A percentile compares a stretch with the other conserved stretches of the same genome.
Conservation (phyloP, 2,329 filamentous ascomycete species). For the Aurifilum marmelostoma region DNA sequence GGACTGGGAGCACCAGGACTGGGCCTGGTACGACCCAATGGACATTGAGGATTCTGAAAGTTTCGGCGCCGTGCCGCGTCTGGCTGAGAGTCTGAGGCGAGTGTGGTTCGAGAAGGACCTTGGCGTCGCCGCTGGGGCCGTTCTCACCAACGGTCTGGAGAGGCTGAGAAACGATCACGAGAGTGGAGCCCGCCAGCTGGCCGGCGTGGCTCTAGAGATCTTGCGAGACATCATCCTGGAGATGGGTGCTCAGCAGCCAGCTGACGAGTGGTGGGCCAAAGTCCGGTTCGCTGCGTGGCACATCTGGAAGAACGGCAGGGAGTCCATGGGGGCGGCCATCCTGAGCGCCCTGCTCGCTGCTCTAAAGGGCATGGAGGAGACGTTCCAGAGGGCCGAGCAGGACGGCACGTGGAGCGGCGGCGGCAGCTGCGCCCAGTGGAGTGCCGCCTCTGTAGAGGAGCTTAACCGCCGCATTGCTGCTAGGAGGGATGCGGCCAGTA, state of each 20-base stretch:
- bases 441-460: constrained; percentile 24
- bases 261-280: constrained; percentile 56
- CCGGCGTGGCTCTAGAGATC: constrained; percentile 53
- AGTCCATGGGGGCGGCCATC: constrained; percentile 67
- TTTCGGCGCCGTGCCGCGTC: constrained; percentile 58
- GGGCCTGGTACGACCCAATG: constrained; percentile 59
- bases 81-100: constrained; percentile 60
- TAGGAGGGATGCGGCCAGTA: constrained; percentile 33
- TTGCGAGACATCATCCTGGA: constrained; percentile 51
- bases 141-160: constrained; percentile 51
- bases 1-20: constrained; percentile 66
- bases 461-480: constrained; percentile 31
- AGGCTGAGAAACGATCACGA: constrained; percentile 58
- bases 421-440: constrained; percentile 17
- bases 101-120: constrained; percentile 63
- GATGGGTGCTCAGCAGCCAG: constrained; percentile 34
- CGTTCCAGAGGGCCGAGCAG: constrained; percentile 34
- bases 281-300: constrained; percentile 64
- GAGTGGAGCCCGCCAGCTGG: constrained; percentile 63
- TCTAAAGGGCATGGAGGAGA: constrained; percentile 45
- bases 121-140: constrained; percentile 46
- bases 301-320: constrained; percentile 66
- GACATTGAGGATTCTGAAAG: constrained; percentile 49
- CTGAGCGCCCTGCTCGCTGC: constrained; percentile 52
- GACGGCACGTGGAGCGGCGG: constrained; percentile 11